Percentiles rank a stretch among this genome's conserved stretches.
phyloP scores from a whole-genome alignment of 306 rosid genomes.

The Cucurbita maxima region DNA sequence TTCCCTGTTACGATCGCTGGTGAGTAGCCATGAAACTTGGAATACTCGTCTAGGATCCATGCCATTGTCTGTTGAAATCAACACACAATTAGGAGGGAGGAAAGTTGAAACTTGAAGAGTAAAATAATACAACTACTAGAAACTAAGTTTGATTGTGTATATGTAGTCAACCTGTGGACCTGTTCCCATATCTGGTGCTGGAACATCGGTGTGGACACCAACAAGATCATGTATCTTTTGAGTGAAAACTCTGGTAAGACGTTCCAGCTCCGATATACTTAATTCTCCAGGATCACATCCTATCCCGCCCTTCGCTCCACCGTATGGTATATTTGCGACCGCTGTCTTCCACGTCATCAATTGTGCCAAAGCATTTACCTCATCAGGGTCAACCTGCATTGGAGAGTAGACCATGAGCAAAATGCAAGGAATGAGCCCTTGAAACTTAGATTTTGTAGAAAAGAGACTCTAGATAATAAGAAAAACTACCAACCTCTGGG shows the following conservation, averaged over 20 bases:
- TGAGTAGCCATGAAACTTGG: slow-evolving; percentile 89
- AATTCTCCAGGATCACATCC: slow-evolving; percentile 66
- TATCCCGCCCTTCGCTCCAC: slow-evolving; percentile 98
- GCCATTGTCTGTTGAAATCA: slow-evolving; percentile 75
- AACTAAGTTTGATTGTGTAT: not conserved
- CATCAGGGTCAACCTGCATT: slow-evolving; percentile 88
- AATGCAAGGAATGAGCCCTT: not conserved
- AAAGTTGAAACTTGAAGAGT: not conserved
- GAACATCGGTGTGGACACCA: slow-evolving; percentile 77
- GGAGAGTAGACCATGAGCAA: not conserved
- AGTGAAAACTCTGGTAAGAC: slow-evolving; percentile 87
- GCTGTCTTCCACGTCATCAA: slow-evolving; percentile 99
- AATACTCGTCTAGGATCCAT: slow-evolving; percentile 90
- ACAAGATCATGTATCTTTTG: slow-evolving; percentile 88
- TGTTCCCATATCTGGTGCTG: slow-evolving; percentile 98
- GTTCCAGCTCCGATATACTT: slow-evolving; percentile 65
- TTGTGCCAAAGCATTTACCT: slow-evolving; percentile 95
- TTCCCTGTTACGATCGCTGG: slow-evolving; percentile 94
- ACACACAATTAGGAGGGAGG: not conserved
- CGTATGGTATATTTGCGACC: slow-evolving; percentile 86
- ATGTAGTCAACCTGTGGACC: slow-evolving; percentile 61
- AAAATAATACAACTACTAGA: not conserved
- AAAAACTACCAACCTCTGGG: slow-evolving; percentile 50
- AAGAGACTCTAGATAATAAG: not conserved
- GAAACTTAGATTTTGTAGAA: not conserved